Evolutionary conservation across 2,329 filamentous ascomycete genomes (phyloP).

Genomic region (Akanthomyces dipterigenus): DNA sequence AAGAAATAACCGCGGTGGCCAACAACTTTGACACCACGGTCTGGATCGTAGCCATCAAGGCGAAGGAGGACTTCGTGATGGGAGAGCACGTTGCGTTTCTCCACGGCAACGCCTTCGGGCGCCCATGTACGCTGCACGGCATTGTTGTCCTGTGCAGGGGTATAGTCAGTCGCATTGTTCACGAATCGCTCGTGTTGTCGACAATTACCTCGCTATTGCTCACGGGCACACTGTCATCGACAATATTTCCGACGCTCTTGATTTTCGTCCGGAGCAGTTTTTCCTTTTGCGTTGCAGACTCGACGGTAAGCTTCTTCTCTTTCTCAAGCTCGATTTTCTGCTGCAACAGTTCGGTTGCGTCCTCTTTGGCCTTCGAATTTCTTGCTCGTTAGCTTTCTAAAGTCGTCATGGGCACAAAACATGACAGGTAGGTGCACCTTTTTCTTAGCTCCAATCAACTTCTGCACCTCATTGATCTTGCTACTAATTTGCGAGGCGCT

Average conservation of each 20-base stretch:
- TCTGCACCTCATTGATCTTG: conserved; percentile 83
- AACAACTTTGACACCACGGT: conserved; percentile 88
- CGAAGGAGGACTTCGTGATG: conserved; percentile 91
- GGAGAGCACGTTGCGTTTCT: conserved; percentile 73
- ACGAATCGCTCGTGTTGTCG: not conserved
- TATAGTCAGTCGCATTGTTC: not conserved
- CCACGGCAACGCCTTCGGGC: conserved; percentile 64
- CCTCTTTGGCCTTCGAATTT: conserved; percentile 67
- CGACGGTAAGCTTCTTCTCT: conserved; percentile 73
- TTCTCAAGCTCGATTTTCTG: conserved; percentile 73
- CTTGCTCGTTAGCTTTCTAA: not conserved
- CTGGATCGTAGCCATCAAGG: conserved; percentile 86
- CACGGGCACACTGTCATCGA: conserved; percentile 80
- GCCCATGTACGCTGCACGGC: conserved; percentile 69
- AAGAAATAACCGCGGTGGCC: conserved; percentile 93
- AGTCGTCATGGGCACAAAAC: not conserved
- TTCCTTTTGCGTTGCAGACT: conserved; percentile 70
- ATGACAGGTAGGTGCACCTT: conserved; percentile 47
- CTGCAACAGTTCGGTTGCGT: conserved; percentile 70
- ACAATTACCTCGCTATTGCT: conserved; percentile 66
- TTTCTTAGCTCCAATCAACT: conserved; percentile 86
- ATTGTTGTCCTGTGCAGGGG: conserved; percentile 62
- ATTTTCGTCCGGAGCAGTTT: conserved; percentile 67
- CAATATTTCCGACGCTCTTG: conserved; percentile 63
- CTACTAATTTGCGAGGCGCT: conserved; percentile 72